Evolutionary conservation across 148 eudicot genomes (phyloP).

Genomic region (Chenopodium album): DNA sequence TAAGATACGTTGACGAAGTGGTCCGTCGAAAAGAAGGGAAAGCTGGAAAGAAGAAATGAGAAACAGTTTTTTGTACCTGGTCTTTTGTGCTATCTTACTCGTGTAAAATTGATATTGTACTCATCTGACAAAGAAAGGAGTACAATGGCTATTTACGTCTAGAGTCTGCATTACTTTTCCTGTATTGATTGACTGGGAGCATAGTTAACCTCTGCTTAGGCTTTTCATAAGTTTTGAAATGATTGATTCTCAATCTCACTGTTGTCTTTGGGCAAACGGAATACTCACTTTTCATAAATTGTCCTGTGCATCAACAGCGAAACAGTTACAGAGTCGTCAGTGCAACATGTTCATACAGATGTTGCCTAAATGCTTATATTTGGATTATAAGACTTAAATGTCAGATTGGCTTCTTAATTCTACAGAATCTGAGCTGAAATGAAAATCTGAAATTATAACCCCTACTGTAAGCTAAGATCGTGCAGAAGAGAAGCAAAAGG

Average conservation of each 20-base stretch:
- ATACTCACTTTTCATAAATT: too few species aligned
- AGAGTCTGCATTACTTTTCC: background rate
- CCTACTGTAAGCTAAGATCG: too few species aligned
- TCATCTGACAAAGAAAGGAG: constrained; percentile 10
- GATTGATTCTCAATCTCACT: background rate
- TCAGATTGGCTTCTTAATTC: too few species aligned
- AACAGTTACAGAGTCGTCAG: background rate
- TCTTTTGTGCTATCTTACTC: constrained; percentile 4
- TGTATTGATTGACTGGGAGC: constrained; percentile 1
- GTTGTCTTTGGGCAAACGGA: background rate
- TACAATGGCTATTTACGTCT: constrained; percentile 2
- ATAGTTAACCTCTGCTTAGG: background rate
- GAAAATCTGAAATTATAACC: too few species aligned
- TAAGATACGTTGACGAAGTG: constrained; percentile 81
- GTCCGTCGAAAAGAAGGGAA: constrained; percentile 88
- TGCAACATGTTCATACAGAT: background rate
- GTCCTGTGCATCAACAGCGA: background rate
- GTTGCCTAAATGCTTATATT: background rate
- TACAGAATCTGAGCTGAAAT: too few species aligned
- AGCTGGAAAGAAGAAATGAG: constrained; percentile 93
- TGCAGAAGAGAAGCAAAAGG: too few species aligned
- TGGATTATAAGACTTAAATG: too few species aligned
- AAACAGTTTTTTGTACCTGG: constrained; percentile 2
- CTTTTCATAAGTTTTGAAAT: background rate
- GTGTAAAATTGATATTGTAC: constrained; percentile 3